Evolutionary conservation across 768 basidiomycete genomes (phyloP).

Genomic region (Phlegmacium glaucopus): DNA sequence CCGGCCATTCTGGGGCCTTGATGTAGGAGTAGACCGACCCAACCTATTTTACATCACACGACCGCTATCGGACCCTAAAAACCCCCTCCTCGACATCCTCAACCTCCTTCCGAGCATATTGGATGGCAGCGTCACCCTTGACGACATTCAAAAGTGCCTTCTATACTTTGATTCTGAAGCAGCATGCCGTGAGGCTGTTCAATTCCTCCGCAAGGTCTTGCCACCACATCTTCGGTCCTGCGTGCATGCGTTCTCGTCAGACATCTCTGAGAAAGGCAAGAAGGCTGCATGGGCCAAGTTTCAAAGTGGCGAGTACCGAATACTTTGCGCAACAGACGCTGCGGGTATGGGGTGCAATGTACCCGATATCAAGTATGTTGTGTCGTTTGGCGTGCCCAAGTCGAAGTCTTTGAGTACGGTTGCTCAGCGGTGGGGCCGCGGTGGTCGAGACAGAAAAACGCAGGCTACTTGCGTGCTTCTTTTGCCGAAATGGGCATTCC

Average conservation of each 20-base stretch:
- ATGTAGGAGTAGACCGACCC: conserved; percentile 20
- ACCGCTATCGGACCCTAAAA: neutral
- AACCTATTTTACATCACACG: conserved; percentile 18
- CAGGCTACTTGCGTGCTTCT: no score
- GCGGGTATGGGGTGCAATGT: conserved; percentile 31
- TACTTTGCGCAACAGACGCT: conserved; percentile 28
- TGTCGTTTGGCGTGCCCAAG: conserved; percentile 18
- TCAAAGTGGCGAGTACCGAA: conserved; percentile 9
- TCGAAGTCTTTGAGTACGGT: conserved; percentile 13
- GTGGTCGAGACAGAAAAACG: no score
- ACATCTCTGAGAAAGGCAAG: conserved; percentile 18
- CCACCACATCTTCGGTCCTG: neutral
- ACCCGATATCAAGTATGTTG: conserved; percentile 18
- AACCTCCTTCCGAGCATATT: neutral
- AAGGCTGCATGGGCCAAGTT: conserved; percentile 18
- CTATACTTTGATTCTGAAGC: no score
- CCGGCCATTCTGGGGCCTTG: conserved; percentile 31
- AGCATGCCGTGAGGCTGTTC: no score
- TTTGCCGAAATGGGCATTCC: no score
- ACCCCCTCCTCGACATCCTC: conserved; percentile 8
- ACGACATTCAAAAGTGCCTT: no score
- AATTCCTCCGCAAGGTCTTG: no score
- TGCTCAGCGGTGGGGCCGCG: conserved; percentile 14
- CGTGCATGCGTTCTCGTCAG: conserved; percentile 16
- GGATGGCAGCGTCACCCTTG: conserved; percentile 5